Base-by-base conservation (phyloP, 2,329 filamentous ascomycete genomes). In the Trichoderma citrinoviride region DNA sequence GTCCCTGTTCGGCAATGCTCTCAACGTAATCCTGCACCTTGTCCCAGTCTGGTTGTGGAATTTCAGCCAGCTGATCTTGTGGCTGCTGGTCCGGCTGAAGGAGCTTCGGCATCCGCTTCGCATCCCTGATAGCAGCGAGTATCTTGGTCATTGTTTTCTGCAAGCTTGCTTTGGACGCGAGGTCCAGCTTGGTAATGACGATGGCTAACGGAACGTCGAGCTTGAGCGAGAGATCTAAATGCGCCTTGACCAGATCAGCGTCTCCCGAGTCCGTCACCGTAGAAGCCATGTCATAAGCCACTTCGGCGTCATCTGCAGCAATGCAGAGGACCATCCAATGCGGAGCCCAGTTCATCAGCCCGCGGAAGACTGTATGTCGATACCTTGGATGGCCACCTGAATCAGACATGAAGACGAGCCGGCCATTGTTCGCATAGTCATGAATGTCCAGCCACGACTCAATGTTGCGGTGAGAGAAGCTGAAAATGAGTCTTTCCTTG, bases 361-460 rank as follows among this genome's bases (percentile, higher is more conserved):
- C 93, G 66, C 94, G 87, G 61, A 98, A 82, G 2, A 92, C 94
- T 6, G 94, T 98, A 64, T 95, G 88, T 54, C 93, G 86, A 76
- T 95, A 99, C 50, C 93, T 87, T 43, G 93, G 90, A 68, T 96
- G 91, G 0, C 95, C 95, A 17, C 94, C 94, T 52, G 94, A 96
- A 76, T 99, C 95, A 0, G 93, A 92, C 7, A 98, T 81, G 70
- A 97, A 93, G 5, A 95, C 92, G 3, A 99, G 78, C 21, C 93
- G 88, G 3, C 89, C 91, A 65, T 83, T 78, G 66, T 89, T 86
- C 0, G 92, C 87, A 55, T 88, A 85, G 43, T 91, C 89, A 75
- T 99, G 95, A 60, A 98, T 95, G 74, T 97, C 94, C 61, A 91
- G 88, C 95, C 95, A 99, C 0, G 93, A 93, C 65, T 92, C 91